Conservation (phyloP, 352 stramenopile species). For the Phytophthora chlamydospora region DNA sequence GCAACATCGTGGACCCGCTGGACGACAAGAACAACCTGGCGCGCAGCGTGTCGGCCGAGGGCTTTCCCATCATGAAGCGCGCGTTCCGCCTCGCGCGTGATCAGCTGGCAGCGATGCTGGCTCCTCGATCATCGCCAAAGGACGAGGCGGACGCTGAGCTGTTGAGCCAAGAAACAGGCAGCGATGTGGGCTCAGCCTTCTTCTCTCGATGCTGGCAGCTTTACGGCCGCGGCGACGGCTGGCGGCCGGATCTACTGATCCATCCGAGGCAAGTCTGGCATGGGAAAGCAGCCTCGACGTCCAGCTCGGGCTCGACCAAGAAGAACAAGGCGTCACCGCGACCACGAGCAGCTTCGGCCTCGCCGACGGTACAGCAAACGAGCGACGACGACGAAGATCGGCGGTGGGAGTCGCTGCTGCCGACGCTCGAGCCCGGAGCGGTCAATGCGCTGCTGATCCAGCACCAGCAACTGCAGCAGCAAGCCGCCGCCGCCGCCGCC, state of each 20-base stretch:
- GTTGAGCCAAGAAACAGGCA: conserved; percentile 21
- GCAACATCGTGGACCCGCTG: conserved; percentile 91
- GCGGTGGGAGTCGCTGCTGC: conserved; percentile 45
- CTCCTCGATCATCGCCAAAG: conserved; percentile 21
- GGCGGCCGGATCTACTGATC: conserved; percentile 78
- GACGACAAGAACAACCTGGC: conserved; percentile 89
- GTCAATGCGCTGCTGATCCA: conserved; percentile 39
- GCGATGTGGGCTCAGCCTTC: conserved; percentile 49
- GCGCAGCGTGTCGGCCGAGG: conserved; percentile 75
- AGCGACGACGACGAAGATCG: conserved; percentile 40
- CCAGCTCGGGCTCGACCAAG: conserved; percentile 25
- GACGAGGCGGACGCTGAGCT: conserved; percentile 25
- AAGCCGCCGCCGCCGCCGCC: conserved; percentile 32
- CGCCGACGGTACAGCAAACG: conserved; percentile 13
- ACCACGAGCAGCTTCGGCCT: conserved; percentile 22
- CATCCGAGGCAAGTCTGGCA: conserved; percentile 83
- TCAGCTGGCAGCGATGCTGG: conserved; percentile 50
- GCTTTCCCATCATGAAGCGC: conserved; percentile 75
- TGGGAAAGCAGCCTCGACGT: conserved; percentile 31
- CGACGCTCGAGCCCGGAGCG: conserved; percentile 31
- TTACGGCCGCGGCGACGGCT: conserved; percentile 77
- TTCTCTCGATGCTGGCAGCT: conserved; percentile 66
- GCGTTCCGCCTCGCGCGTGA: conserved; percentile 67
- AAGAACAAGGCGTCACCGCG: conserved; percentile 25
- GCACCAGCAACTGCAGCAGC: conserved; percentile 42